Base-by-base conservation (phyloP, 2,329 filamentous ascomycete genomes). In the Microsporum ferrugineum region DNA sequence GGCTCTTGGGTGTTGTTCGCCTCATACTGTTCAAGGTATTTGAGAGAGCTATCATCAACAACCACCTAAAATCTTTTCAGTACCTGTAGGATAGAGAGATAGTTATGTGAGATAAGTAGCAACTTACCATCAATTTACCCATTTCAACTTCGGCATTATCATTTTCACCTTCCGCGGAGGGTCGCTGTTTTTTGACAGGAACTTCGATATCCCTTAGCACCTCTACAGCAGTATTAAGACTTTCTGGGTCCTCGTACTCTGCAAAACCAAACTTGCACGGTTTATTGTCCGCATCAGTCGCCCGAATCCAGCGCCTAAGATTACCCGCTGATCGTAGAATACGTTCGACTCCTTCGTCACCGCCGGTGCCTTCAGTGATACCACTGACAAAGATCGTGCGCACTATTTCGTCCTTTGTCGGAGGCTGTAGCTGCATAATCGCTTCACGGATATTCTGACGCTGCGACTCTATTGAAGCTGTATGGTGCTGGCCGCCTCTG, bases 241-340 rank as follows among this genome's bases (percentile, higher is more conserved):
- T 92, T 73, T 96, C 89, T 29, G 87, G 85, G 72, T 97, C 91
- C 65, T 96, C 92, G 73, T 88, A 99, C 74, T 96, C 88, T 63
- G 92, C 94, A 75, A 99, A 97, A 12, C 92, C 94, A 78, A 97
- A 97, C 65, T 86, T 87, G 74, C 87, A 86, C 61, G 86, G 85
- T 75, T 92, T 94, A 66, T 88, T 84, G 66, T 90, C 86, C n/a
- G 87, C 85, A 72, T 89, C 85, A 17, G 83, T 84, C 38, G 85
- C 87, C 63, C 89, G 80, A 65, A 91, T 91, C 91, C 91, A 99
- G 68, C 90, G 86, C 65, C 88, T 84, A 64, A 99, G 76, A 70
- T 82, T 85, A 45, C 91, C 91, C 0, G 88, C 88, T n/a, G 86
- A 82, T 53, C 82, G 78, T 49, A 99, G 77, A 41, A 99, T 84